Conservation (phyloP, 306 rosid genomes). For the Heteromeles arbutifolia region DNA sequence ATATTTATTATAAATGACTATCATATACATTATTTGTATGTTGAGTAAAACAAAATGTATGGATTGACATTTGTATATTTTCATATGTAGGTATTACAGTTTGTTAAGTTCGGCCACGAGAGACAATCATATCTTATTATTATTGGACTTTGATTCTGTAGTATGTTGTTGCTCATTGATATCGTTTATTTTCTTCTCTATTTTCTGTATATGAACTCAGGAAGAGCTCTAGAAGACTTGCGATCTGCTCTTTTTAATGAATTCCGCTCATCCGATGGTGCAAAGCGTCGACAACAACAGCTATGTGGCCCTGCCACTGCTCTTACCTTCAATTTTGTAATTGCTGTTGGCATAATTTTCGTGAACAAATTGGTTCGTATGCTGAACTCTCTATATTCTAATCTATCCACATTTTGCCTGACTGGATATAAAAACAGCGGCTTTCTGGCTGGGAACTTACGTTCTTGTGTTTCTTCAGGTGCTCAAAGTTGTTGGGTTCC, state of each 20-base stretch:
- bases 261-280: constrained; percentile 58
- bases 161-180: neutral
- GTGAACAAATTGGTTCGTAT: constrained; percentile 74
- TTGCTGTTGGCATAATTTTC: constrained; percentile 76
- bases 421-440: constrained; percentile 12
- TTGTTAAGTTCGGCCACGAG: neutral
- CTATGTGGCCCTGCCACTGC: constrained; percentile 66
- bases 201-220: constrained; percentile 25
- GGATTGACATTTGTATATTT: neutral
- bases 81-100: neutral
- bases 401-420: neutral
- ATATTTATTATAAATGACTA: neutral
- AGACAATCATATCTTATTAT: neutral
- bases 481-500: constrained; percentile 67
- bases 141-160: neutral
- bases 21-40: neutral
- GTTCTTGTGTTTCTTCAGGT: constrained; percentile 41
- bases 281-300: constrained; percentile 60
- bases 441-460: constrained; percentile 17
- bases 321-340: constrained; percentile 74
- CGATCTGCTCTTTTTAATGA: constrained; percentile 55
- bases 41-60: neutral
- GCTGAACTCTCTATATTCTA: constrained; percentile 10
- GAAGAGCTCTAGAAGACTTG: constrained; percentile 63
- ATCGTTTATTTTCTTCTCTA: neutral